Percentiles rank a stretch among this genome's conserved stretches.
These are phyloP conservation scores for Stagonosporopsis chrysanthemi DNA, from an alignment of 2,329 filamentous ascomycete species.

Conservation along the genomic window DNA sequence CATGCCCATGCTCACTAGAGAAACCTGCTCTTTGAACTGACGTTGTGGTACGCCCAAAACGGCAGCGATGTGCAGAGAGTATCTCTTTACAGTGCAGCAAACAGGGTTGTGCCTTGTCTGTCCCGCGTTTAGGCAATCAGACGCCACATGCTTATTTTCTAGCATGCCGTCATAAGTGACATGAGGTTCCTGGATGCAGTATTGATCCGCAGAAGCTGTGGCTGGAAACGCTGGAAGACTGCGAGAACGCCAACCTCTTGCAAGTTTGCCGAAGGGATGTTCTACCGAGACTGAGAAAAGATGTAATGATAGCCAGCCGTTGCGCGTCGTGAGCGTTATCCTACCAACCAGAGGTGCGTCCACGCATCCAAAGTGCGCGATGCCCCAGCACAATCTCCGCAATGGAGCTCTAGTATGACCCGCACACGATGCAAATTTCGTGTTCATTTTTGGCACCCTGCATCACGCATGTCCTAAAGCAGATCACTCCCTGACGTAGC, in stretches of 20 bases:
- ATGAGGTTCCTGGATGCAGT: conserved; percentile 1
- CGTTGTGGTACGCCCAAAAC: conserved; percentile 13
- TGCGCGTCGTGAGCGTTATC: conserved; percentile 14
- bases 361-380: conserved; percentile 1
- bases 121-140: conserved; percentile 16
- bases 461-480: conserved; percentile 10
- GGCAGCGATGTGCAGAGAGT: conserved; percentile 12
- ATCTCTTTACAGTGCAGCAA: conserved; percentile 12
- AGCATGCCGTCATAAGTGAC: conserved; percentile 16
- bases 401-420: conserved; percentile 11
- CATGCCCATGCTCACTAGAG: conserved; percentile 12
- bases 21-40: conserved; percentile 21
- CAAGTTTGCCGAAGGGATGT: conserved; percentile 16
- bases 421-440: conserved; percentile 6
- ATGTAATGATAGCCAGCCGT: conserved; percentile 19
- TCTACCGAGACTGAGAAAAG: conserved; percentile 2
- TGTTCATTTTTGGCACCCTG: conserved; percentile 8
- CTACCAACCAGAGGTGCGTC: conserved; percentile 10
- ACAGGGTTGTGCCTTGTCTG: conserved; percentile 12
- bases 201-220: conserved; percentile 13
- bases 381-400: conserved; percentile 9
- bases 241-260: conserved; percentile 7
- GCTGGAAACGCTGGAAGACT: conserved; percentile 10
- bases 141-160: conserved; percentile 19
- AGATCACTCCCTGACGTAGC: conserved; percentile 14